phyloP scores from a whole-genome alignment of 805 yeast genomes.

The Kodamaea fukazawae region DNA sequence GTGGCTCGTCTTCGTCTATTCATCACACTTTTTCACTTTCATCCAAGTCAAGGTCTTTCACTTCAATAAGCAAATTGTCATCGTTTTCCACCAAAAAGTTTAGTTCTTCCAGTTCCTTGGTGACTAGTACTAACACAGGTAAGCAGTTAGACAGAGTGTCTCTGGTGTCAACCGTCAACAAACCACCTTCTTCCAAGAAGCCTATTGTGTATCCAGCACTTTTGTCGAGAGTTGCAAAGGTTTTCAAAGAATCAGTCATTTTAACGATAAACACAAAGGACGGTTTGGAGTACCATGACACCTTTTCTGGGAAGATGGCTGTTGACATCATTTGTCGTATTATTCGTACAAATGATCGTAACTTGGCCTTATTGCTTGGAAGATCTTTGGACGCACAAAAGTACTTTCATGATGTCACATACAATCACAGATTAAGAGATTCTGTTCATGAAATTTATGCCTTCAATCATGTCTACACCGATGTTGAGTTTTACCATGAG shows the following conservation, averaged over 20 bases:
- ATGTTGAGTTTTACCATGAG: conserved; percentile 41
- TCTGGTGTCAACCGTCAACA: conserved; percentile 5
- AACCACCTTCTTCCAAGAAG: conserved; percentile 40
- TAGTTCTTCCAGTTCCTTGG: conserved; percentile 31
- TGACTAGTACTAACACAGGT: conserved; percentile 13
- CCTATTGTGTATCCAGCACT: conserved; percentile 89
- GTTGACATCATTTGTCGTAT: conserved; percentile 86
- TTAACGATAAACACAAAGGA: conserved; percentile 81
- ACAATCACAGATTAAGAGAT: conserved; percentile 89
- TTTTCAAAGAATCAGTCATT: conserved; percentile 66
- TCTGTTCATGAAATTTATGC: conserved; percentile 85
- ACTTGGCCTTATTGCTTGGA: conserved; percentile 83
- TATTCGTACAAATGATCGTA: conserved; percentile 86
- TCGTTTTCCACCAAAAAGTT: conserved; percentile 41
- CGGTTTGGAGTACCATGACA: conserved; percentile 86
- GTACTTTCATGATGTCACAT: conserved; percentile 91
- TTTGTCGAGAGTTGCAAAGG: conserved; percentile 77
- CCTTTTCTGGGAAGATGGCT: conserved; percentile 92
- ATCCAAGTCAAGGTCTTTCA: conserved; percentile 40
- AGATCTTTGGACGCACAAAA: conserved; percentile 92
- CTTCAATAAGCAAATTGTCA: conserved; percentile 41
- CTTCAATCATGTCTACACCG: conserved; percentile 57
- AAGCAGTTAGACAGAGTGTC: conserved; percentile 27
- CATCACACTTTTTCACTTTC: conserved; percentile 37
- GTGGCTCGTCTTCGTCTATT: conserved; percentile 17